A percentile compares a stretch with the other conserved stretches of the same genome.
phyloP scores from a whole-genome alignment of 176 grass and related monocot genomes.

The Aegilops bicornis region DNA sequence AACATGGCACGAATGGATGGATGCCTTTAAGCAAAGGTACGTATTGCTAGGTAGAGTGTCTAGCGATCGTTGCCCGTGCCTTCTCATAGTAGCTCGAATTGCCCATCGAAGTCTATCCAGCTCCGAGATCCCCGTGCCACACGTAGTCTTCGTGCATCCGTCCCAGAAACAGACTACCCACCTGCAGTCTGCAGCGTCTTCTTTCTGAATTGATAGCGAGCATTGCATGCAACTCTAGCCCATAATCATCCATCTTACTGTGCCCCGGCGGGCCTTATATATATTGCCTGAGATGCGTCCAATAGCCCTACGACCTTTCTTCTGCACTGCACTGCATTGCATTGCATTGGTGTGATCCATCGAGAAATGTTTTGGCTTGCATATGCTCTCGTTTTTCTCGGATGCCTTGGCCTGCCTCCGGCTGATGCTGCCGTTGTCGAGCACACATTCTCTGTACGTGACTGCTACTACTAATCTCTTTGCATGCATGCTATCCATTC shows the following conservation, averaged over 20 bases:
- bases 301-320: neutral
- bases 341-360: neutral
- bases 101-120: neutral
- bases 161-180: neutral
- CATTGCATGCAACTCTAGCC: neutral
- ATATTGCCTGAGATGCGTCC: neutral
- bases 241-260: neutral
- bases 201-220: neutral
- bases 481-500: neutral
- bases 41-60: neutral
- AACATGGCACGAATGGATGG: too few species aligned
- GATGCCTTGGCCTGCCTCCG: neutral
- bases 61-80: constrained; percentile 3
- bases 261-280: neutral
- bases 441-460: constrained; percentile 52
- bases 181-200: neutral
- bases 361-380: neutral
- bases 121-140: neutral
- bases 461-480: too few species aligned
- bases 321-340: neutral
- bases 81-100: neutral
- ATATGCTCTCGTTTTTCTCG: constrained; percentile 22
- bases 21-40: neutral
- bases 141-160: neutral
- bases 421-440: constrained; percentile 41